phyloP scores from a whole-genome alignment of 2,329 filamentous ascomycete species.

The Ampelomyces quisqualis region DNA sequence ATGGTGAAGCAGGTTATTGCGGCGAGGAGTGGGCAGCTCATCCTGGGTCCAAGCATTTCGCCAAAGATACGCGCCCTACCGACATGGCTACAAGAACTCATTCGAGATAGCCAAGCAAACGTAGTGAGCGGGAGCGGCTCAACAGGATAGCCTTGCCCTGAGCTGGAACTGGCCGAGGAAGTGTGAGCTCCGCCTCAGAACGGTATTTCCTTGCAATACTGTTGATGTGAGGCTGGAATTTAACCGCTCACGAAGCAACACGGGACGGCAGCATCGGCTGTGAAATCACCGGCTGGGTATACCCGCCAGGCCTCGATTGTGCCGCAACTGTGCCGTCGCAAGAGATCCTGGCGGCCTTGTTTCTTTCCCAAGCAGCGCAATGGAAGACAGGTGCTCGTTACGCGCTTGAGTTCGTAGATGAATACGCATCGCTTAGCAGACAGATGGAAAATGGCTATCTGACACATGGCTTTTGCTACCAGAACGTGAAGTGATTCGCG shows the following conservation, averaged over 20 bases:
- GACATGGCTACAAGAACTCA: slow-evolving; percentile 37
- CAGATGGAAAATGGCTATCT: too few relatives aligned
- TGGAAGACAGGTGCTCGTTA: too few relatives aligned
- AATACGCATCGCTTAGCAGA: too few relatives aligned
- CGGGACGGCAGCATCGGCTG: slow-evolving; percentile 1
- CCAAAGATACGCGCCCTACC: slow-evolving; percentile 33
- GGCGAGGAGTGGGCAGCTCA: slow-evolving; percentile 45
- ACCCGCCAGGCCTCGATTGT: slow-evolving; percentile 1
- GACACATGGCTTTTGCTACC: too few relatives aligned
- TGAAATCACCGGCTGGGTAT: background rate
- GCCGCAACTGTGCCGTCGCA: too few relatives aligned
- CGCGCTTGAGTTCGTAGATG: too few relatives aligned
- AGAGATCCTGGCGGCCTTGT: too few relatives aligned
- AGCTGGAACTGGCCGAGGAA: background rate
- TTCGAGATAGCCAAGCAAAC: slow-evolving; percentile 35
- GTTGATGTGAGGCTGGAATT: too few relatives aligned
- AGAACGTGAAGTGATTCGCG: too few relatives aligned
- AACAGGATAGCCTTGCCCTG: slow-evolving; percentile 9
- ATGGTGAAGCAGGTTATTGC: slow-evolving; percentile 49
- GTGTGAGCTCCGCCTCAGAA: slow-evolving; percentile 1
- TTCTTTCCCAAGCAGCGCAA: too few relatives aligned
- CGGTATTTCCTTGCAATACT: too few relatives aligned
- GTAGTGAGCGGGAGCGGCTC: slow-evolving; percentile 31
- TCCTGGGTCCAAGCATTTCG: slow-evolving; percentile 37
- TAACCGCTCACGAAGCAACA: too few relatives aligned